Base-by-base conservation (phyloP, 495 filamentous ascomycete genomes). In the Beverwykella pulmonaria region DNA sequence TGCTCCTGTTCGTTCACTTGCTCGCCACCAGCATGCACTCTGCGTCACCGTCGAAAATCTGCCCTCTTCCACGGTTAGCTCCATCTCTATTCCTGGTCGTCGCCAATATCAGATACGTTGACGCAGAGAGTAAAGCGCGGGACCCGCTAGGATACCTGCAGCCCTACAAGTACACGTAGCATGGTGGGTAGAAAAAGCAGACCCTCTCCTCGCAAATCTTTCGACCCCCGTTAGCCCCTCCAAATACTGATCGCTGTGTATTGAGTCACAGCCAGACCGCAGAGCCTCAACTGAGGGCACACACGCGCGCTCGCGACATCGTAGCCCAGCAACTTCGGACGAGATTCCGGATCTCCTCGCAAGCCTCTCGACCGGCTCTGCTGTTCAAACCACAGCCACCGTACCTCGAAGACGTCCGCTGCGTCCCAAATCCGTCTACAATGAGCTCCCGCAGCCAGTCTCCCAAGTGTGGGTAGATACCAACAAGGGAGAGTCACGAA, bases 41-140 rank as follows among this genome's bases (percentile, higher is more conserved):
- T 69, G 62, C 58, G 59, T 63, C 30, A 59, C 61, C 46, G 19
- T 55, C 53, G 22, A 60, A 59, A 65, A 48, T 54, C 65, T 48
- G 15, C 47, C 27, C 19, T 55, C 57, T 23, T 58, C 53, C 55
- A 48, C 52, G 52, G 53, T 66, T 23, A 29, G 54, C 55, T 50
- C 32, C 44, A 22, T 53, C n/a, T 29, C n/a, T 48, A 25, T 30
- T 60, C 47, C 53, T 27, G 22, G 36, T 20, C 69, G 69, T 15
- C 65, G 44, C 52, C 61, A 61, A 48, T 67, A 69, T 60, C 70
- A 72, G 47, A 72, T 68, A 44, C 70, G 69, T 41, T 72, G 66
- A 72, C 68, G 58, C 54, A 61, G 15, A 9, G 39, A 12, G 15
- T 4, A 44, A 61, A 60, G 62, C 70, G 64, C 64, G 64, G 36